phyloP scores from a whole-genome alignment of 495 filamentous ascomycete species.

The Penicillium pancosmium region DNA sequence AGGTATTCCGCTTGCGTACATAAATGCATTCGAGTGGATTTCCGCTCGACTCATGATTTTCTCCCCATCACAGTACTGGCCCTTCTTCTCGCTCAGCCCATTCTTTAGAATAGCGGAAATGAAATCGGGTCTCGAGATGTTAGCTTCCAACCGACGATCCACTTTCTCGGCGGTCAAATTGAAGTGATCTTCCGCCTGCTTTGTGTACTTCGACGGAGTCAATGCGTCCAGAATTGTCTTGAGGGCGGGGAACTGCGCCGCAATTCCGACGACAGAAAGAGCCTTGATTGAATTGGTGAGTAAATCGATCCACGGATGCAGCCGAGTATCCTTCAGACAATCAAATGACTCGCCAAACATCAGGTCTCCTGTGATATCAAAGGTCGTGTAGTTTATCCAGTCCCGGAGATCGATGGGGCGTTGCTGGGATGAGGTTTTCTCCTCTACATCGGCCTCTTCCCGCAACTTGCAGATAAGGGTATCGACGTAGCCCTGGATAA shows the following conservation, averaged over 20 bases:
- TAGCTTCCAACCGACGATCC: slow-evolving; percentile 22
- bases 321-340: slow-evolving; percentile 41
- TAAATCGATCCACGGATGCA: slow-evolving; percentile 51
- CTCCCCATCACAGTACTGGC: slow-evolving; percentile 16
- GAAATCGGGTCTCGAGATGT: slow-evolving; percentile 26
- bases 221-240: slow-evolving; percentile 12
- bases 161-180: slow-evolving; percentile 27
- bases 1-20: slow-evolving; percentile 15
- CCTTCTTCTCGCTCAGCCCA: slow-evolving; percentile 27
- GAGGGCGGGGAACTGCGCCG: slow-evolving; percentile 37
- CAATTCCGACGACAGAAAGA: slow-evolving; percentile 20
- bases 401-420: slow-evolving; percentile 24
- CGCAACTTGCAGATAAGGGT: slow-evolving; percentile 38
- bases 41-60: slow-evolving; percentile 30
- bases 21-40: slow-evolving; percentile 34
- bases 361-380: slow-evolving; percentile 53
- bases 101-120: slow-evolving; percentile 32
- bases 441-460: not conserved
- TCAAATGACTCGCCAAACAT: slow-evolving; percentile 55
- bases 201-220: slow-evolving; percentile 15
- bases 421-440: not conserved
- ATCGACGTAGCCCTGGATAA: slow-evolving; percentile 43
- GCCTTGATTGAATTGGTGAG: slow-evolving; percentile 41
- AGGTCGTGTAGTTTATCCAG: slow-evolving; percentile 44
- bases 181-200: slow-evolving; percentile 25